These are phyloP conservation scores for Hypoxylon sp. DNA, from an alignment of 2,329 filamentous ascomycete genomes.

Conservation along the genomic window DNA sequence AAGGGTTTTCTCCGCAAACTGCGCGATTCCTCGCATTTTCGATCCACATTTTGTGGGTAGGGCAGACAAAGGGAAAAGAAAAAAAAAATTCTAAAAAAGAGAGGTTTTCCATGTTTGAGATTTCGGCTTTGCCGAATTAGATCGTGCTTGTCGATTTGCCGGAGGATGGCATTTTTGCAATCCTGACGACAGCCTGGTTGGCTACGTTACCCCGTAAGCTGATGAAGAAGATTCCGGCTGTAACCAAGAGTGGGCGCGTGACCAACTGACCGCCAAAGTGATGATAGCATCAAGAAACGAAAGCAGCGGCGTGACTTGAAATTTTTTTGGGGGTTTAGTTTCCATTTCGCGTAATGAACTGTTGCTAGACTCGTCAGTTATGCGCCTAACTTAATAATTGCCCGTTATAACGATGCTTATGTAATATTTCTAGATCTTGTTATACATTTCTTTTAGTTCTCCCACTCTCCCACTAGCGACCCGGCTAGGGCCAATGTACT, in stretches of 20 bases:
- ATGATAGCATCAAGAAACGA: slow-evolving; percentile 16
- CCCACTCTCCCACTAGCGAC: background rate
- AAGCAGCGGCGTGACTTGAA: slow-evolving; percentile 32
- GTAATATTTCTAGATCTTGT: background rate
- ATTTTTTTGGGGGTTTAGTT: slow-evolving; percentile 26
- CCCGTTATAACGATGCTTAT: slow-evolving; percentile 10
- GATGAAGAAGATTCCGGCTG: slow-evolving; percentile 5
- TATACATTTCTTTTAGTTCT: background rate
- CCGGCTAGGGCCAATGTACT: background rate
- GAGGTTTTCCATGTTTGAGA: slow-evolving; percentile 20
- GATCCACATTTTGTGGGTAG: slow-evolving; percentile 16
- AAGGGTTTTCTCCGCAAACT: slow-evolving; percentile 4
- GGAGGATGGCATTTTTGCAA: background rate
- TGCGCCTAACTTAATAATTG: background rate
- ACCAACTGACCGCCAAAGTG: slow-evolving; percentile 22
- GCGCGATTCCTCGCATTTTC: background rate
- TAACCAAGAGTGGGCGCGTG: slow-evolving; percentile 1
- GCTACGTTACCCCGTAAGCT: slow-evolving; percentile 8
- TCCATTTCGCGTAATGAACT: background rate
- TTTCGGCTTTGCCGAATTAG: slow-evolving; percentile 32
- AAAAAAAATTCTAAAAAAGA: background rate
- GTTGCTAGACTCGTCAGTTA: no score
- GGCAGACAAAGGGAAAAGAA: slow-evolving; percentile 4
- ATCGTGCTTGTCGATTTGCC: slow-evolving; percentile 21
- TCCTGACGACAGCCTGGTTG: background rate